Evolutionary conservation across 139 green algal species (phyloP).

Genomic region (Ostreobium quekettii): DNA sequence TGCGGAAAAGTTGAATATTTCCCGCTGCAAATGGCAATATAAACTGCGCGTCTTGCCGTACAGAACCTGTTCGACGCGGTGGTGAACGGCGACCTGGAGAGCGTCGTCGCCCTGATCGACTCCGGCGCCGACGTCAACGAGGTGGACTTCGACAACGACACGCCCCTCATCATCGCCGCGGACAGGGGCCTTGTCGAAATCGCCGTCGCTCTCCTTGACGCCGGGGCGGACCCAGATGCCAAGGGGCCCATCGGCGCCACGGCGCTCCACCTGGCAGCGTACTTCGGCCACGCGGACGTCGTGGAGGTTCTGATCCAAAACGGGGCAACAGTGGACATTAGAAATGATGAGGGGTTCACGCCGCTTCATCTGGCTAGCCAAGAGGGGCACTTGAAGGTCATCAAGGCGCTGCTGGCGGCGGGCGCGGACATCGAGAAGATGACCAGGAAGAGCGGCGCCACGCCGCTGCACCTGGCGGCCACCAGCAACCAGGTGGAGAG

Average conservation of each 20-base stretch:
- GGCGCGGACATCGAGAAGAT: conserved; percentile 12
- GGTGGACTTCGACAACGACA: conserved; percentile 19
- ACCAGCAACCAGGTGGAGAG: background rate
- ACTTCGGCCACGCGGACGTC: background rate
- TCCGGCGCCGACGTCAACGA: too few species aligned
- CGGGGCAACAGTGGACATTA: conserved; percentile 10
- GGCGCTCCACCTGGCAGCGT: conserved; percentile 11
- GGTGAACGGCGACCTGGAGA: too few species aligned
- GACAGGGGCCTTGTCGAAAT: background rate
- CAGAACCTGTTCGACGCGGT: too few species aligned
- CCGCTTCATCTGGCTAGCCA: conserved; percentile 23
- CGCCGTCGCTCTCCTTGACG: background rate
- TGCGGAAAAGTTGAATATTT: too few species aligned
- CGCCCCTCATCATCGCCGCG: conserved; percentile 7
- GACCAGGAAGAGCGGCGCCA: background rate
- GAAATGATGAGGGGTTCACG: conserved; percentile 9
- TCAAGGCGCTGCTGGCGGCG: conserved; percentile 22
- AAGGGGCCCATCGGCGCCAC: conserved; percentile 1
- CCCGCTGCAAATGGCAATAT: too few species aligned
- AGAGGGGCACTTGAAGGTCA: conserved; percentile 25
- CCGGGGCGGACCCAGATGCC: conserved; percentile 2
- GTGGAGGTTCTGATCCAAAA: conserved; percentile 5
- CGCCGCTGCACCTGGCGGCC: conserved; percentile 1
- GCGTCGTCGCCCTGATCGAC: too few species aligned
- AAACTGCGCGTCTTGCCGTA: too few species aligned